Conservation (phyloP, 805 yeast species). For the Maudiozyma turicensis region DNA sequence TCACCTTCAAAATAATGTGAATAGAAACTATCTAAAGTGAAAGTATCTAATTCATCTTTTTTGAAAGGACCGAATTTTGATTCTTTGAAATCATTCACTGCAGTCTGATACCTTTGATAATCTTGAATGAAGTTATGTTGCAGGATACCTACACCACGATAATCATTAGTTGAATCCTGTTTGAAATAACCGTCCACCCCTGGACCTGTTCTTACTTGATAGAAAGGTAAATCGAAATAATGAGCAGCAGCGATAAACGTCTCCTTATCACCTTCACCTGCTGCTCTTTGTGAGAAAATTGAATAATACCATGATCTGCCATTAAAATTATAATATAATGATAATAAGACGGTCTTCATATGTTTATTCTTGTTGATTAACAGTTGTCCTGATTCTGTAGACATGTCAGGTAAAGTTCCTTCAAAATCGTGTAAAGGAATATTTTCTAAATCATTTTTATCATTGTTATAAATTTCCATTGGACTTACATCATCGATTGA, state of each 20-base stretch:
- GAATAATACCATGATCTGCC: conserved; percentile 67
- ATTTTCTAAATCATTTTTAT: conserved; percentile 18
- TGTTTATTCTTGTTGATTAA: conserved; percentile 53
- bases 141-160: conserved; percentile 67
- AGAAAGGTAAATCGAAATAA: conserved; percentile 37
- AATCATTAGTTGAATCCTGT: conserved; percentile 21
- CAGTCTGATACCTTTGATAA: conserved; percentile 22
- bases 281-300: conserved; percentile 60
- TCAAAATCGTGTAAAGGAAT: conserved; percentile 49
- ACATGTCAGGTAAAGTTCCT: conserved; percentile 58
- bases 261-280: conserved; percentile 77
- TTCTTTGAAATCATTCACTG: conserved; percentile 6
- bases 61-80: conserved; percentile 2
- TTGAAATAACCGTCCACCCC: conserved; percentile 32
- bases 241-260: conserved; percentile 60
- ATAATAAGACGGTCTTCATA: conserved; percentile 45
- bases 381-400: conserved; percentile 66
- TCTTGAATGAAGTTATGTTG: conserved; percentile 66
- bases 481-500: conserved; percentile 30
- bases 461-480: conserved; percentile 12
- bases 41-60: background rate
- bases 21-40: conserved; percentile 4
- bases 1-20: conserved; percentile 5
- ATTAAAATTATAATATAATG: conserved; percentile 55
- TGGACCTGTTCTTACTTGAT: conserved; percentile 37